Evolutionary conservation across 2,329 filamentous ascomycete genomes (phyloP).

Genomic region (Fusarium goolgardi): DNA sequence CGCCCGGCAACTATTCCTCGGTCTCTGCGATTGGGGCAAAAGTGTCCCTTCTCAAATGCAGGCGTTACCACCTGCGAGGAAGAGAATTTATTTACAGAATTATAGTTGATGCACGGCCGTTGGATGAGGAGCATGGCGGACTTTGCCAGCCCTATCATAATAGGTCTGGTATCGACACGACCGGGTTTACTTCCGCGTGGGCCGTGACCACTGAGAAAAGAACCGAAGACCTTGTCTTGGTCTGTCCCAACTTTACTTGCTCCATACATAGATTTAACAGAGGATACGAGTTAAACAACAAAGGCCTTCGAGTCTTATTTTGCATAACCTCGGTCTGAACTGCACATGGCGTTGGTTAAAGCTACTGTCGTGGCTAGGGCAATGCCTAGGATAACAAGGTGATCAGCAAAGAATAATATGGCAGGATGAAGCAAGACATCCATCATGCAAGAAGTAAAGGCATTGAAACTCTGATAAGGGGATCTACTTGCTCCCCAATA

Average conservation of each 20-base stretch:
- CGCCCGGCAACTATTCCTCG: not conserved
- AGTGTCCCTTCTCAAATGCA: not conserved
- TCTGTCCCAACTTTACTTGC: not conserved
- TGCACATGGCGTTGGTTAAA: not conserved
- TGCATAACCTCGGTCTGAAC: not conserved
- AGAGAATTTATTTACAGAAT: not conserved
- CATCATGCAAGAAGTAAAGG: not conserved
- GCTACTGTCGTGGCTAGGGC: not conserved
- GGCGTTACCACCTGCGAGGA: not conserved
- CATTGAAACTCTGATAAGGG: not conserved
- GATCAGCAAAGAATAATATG: not conserved
- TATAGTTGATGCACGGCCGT: not conserved
- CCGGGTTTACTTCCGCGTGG: not conserved
- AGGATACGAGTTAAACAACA: not conserved
- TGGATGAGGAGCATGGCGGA: not conserved
- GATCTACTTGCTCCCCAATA: not conserved
- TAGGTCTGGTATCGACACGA: not conserved
- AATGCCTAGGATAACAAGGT: not conserved
- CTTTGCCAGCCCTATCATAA: not conserved
- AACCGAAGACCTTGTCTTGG: not conserved
- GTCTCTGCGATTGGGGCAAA: not conserved
- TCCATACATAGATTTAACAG: not conserved
- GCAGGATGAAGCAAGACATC: not conserved
- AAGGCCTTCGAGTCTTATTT: not conserved
- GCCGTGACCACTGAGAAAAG: not conserved